Evolutionary conservation across 768 basidiomycete species (phyloP).

Genomic region (Trametes villosa): DNA sequence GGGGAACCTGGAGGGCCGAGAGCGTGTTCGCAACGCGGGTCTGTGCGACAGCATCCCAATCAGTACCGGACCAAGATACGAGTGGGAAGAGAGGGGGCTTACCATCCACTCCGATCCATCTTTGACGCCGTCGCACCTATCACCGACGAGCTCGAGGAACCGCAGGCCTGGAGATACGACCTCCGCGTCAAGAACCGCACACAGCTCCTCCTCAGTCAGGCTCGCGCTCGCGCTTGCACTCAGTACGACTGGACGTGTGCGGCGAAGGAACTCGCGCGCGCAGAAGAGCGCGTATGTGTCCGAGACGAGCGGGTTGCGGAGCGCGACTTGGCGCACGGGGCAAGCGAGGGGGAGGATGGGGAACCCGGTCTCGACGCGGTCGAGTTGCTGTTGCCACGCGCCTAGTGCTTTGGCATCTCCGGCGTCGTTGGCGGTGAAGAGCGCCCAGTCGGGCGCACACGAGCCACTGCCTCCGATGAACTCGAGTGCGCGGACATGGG

Average conservation of each 20-base stretch:
- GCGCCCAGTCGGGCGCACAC: slow-evolving; percentile 22
- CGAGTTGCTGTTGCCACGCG: slow-evolving; percentile 13
- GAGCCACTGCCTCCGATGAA: slow-evolving; percentile 21
- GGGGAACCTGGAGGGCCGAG: neutral
- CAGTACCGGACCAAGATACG: neutral
- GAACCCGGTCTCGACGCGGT: slow-evolving; percentile 22
- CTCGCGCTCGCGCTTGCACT: slow-evolving; percentile 9
- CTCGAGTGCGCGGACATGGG: slow-evolving; percentile 17
- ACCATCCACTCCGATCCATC: slow-evolving; percentile 22
- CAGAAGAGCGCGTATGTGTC: slow-evolving; percentile 8
- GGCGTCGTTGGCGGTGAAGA: slow-evolving; percentile 2
- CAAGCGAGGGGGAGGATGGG: slow-evolving; percentile 19
- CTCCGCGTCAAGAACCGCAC: slow-evolving; percentile 11
- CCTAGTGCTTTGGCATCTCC: neutral
- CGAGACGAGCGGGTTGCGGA: slow-evolving; percentile 21
- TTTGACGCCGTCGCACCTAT: slow-evolving; percentile 18
- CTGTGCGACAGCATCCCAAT: neutral
- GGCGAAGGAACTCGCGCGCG: slow-evolving; percentile 19
- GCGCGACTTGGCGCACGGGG: slow-evolving; percentile 13
- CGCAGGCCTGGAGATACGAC: slow-evolving; percentile 15
- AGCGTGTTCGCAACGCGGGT: slow-evolving; percentile 8
- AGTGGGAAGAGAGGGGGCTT: neutral
- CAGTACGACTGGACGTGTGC: slow-evolving; percentile 21
- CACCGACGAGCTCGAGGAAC: slow-evolving; percentile 20
- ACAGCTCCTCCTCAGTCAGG: slow-evolving; percentile 13